A percentile compares a stretch with the other conserved stretches of the same genome.
Evolutionary conservation across 2,329 filamentous ascomycete species (phyloP).

Genomic region (Trichoderma brevicompactum): DNA sequence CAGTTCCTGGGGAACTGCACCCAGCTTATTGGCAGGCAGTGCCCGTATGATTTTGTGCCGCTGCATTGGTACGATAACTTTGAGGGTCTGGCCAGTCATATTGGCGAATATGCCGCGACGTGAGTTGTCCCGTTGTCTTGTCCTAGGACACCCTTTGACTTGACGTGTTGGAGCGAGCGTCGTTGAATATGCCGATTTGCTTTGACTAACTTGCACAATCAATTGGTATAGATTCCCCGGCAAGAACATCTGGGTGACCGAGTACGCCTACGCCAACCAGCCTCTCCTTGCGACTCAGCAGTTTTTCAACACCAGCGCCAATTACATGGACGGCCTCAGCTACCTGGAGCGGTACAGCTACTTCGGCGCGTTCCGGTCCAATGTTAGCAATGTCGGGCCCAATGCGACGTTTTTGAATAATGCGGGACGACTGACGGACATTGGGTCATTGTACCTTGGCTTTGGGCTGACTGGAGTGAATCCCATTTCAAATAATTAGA

Average conservation of each 20-base stretch:
- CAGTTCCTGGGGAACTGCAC: conserved; percentile 69
- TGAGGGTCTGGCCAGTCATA: conserved; percentile 67
- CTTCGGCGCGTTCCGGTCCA: conserved; percentile 74
- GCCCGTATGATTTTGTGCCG: conserved; percentile 66
- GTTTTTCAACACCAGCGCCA: conserved; percentile 69
- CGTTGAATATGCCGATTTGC: too few relatives aligned
- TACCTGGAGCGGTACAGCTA: conserved; percentile 73
- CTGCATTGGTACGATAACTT: conserved; percentile 74
- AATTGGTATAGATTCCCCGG: conserved; percentile 57
- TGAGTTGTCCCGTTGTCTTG: neutral
- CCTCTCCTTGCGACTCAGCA: conserved; percentile 61
- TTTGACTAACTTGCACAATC: neutral
- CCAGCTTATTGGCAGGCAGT: conserved; percentile 42
- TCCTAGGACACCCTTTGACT: too few relatives aligned
- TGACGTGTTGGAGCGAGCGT: too few relatives aligned
- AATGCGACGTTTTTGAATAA: conserved; percentile 73
- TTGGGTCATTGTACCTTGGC: conserved; percentile 77
- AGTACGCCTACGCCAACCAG: conserved; percentile 68
- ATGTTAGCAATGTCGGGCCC: conserved; percentile 72
- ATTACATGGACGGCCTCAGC: conserved; percentile 63
- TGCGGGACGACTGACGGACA: conserved; percentile 71
- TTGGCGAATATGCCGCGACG: conserved; percentile 53
- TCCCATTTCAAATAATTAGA: conserved; percentile 34
- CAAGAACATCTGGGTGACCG: conserved; percentile 74
- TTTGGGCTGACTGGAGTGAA: conserved; percentile 51